Percentiles rank a stretch among this genome's conserved stretches.
Conservation (phyloP, 2,329 filamentous ascomycete genomes). For the Capronia americana region DNA sequence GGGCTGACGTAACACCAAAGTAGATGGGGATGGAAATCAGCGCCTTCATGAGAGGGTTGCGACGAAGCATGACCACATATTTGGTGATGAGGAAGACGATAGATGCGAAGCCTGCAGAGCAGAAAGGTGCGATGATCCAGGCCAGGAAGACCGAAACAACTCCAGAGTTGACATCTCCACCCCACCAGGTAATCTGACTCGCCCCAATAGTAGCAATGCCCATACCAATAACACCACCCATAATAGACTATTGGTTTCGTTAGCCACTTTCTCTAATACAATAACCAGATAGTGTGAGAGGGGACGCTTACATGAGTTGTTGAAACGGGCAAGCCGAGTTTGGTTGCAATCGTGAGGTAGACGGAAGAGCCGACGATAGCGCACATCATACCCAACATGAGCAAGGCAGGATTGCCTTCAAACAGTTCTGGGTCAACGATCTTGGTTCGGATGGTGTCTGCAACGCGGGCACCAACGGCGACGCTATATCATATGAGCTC, state of each 20-base stretch:
- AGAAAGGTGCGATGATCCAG: conserved; percentile 71
- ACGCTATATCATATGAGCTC: conserved; percentile 44
- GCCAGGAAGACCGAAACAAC: conserved; percentile 74
- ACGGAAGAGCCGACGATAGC: conserved; percentile 68
- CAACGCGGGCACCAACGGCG: conserved; percentile 70
- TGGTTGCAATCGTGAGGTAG: conserved; percentile 81
- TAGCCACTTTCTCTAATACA: too few relatives aligned
- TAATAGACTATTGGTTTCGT: conserved; percentile 55
- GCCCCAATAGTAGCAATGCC: conserved; percentile 71
- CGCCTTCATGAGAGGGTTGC: conserved; percentile 58
- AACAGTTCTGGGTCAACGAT: conserved; percentile 69
- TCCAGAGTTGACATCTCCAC: conserved; percentile 67
- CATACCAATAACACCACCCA: conserved; percentile 71
- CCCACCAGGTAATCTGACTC: conserved; percentile 69
- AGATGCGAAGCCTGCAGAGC: conserved; percentile 68
- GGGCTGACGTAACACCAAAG: conserved; percentile 29
- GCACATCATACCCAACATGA: conserved; percentile 70
- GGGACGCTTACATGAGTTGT: conserved; percentile 53
- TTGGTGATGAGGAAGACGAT: conserved; percentile 76
- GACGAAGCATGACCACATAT: conserved; percentile 71
- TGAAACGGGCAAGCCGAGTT: conserved; percentile 73
- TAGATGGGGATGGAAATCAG: conserved; percentile 30
- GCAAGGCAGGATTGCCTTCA: conserved; percentile 65
- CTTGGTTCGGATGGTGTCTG: conserved; percentile 78
- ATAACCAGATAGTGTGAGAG: too few relatives aligned